Percentiles rank a stretch among this genome's conserved stretches.
phyloP scores from a whole-genome alignment of 257 asterid species.

The Plantago major region DNA sequence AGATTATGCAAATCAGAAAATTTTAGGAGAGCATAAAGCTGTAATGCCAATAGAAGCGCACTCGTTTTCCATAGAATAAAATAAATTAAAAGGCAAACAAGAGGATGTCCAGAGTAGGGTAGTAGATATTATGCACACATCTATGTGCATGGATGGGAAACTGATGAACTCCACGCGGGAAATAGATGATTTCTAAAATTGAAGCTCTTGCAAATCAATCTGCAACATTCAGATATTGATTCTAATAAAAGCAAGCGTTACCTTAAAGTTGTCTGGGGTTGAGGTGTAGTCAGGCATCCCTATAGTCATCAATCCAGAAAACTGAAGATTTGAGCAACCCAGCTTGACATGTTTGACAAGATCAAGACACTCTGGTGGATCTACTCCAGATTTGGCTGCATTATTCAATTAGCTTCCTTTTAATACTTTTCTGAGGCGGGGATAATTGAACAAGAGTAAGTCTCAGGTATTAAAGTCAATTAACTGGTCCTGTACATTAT shows the following conservation, averaged over 20 bases:
- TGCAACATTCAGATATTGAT: conserved; percentile 1
- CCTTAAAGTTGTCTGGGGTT: conserved; percentile 85
- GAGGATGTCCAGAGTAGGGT: too few relatives aligned
- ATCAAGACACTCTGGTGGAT: conserved; percentile 68
- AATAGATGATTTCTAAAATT: not conserved
- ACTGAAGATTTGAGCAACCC: conserved; percentile 67
- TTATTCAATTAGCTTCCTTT: conserved; percentile 12
- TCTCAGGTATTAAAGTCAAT: too few relatives aligned
- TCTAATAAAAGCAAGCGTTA: conserved; percentile 16
- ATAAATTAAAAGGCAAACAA: not conserved
- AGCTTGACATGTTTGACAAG: conserved; percentile 63
- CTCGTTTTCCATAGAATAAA: not conserved
- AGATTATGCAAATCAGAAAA: not conserved
- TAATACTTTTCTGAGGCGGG: not conserved
- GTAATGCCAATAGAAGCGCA: conserved; percentile 1
- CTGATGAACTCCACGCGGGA: too few relatives aligned
- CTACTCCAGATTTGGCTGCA: conserved; percentile 85
- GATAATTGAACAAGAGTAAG: too few relatives aligned
- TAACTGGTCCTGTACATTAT: too few relatives aligned
- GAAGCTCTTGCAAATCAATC: conserved; percentile 5
- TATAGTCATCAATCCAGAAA: conserved; percentile 90
- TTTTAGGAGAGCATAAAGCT: conserved; percentile 2
- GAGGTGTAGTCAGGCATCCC: conserved; percentile 92
- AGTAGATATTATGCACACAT: too few relatives aligned
- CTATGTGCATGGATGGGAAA: too few relatives aligned